Conservation (phyloP, 1,284 basidiomycete species). For the Malassezia furfur region DNA sequence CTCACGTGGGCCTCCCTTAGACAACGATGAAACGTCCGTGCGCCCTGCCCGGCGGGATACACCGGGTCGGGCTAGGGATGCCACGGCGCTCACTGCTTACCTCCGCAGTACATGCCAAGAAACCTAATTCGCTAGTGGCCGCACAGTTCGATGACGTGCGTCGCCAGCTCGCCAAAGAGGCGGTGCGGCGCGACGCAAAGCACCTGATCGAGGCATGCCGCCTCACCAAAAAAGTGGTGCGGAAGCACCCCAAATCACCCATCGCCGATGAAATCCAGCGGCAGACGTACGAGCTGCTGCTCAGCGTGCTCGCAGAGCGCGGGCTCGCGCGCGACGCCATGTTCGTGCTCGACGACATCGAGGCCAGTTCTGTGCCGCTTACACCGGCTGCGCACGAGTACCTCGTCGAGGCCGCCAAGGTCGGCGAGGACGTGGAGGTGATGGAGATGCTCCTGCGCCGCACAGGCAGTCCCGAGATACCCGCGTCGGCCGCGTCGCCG, state of each 20-base stretch:
- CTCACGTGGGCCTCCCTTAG: too few species aligned
- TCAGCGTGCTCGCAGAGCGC: slow-evolving; percentile 16
- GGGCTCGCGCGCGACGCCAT: slow-evolving; percentile 20
- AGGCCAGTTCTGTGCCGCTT: slow-evolving; percentile 10
- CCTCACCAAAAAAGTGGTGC: not conserved
- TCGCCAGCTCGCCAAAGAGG: not conserved
- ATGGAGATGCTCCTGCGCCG: not conserved
- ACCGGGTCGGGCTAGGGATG: too few species aligned
- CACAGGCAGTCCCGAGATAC: not conserved
- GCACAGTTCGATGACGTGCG: not conserved
- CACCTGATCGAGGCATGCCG: not conserved
- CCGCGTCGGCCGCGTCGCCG: not conserved
- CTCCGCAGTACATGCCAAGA: not conserved
- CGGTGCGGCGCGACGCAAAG: not conserved
- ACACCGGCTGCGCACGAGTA: not conserved
- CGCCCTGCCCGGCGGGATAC: too few species aligned
- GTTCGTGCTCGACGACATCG: slow-evolving; percentile 26
- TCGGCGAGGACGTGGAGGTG: not conserved
- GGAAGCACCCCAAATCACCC: not conserved
- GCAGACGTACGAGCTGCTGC: not conserved
- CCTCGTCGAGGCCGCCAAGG: not conserved
- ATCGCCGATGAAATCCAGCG: not conserved
- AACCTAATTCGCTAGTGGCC: not conserved
- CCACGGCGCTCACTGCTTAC: too few species aligned
- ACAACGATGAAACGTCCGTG: too few species aligned